A percentile compares a stretch with the other conserved stretches of the same genome.
Conservation (phyloP, 2,329 filamentous ascomycete species). For the Huntiella moniliformis region DNA sequence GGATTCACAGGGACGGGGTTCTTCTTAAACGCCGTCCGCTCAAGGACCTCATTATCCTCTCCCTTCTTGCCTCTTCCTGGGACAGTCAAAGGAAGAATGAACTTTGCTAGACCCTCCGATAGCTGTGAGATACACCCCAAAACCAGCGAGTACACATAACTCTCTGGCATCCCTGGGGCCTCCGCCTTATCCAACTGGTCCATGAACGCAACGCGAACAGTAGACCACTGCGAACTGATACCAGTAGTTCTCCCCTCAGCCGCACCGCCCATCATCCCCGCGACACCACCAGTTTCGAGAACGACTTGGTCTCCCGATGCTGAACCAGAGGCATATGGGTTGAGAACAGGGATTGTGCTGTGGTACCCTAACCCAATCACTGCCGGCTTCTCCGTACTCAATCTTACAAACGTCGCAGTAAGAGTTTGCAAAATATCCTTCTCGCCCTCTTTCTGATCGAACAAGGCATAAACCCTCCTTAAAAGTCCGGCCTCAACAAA, state of each 20-base stretch:
- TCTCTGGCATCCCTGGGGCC: conserved; percentile 66
- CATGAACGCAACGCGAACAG: conserved; percentile 68
- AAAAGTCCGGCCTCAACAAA: conserved; percentile 67
- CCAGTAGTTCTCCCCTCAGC: conserved; percentile 51
- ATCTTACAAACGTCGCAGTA: conserved; percentile 72
- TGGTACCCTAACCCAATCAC: conserved; percentile 79
- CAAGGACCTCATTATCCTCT: conserved; percentile 3
- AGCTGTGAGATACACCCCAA: conserved; percentile 77
- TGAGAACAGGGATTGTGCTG: conserved; percentile 58
- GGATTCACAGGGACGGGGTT: conserved; percentile 73
- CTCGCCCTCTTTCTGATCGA: conserved; percentile 53
- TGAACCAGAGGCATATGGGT: conserved; percentile 34
- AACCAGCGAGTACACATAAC: conserved; percentile 80
- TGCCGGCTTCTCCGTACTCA: conserved; percentile 77
- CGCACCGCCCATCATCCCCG: conserved; percentile 64
- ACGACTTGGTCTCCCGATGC: conserved; percentile 63
- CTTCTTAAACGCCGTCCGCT: conserved; percentile 50
- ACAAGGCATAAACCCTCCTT: conserved; percentile 61
- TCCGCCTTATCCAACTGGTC: conserved; percentile 90
- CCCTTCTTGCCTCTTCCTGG: conserved; percentile 40
- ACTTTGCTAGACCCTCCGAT: conserved; percentile 82
- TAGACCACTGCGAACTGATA: conserved; percentile 84
- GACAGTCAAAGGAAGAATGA: conserved; percentile 78
- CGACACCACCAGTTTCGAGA: conserved; percentile 70
- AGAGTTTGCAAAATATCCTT: conserved; percentile 65